Evolutionary conservation across 1,284 basidiomycete genomes (phyloP).

Genomic region (Cryptococcus sp.): DNA sequence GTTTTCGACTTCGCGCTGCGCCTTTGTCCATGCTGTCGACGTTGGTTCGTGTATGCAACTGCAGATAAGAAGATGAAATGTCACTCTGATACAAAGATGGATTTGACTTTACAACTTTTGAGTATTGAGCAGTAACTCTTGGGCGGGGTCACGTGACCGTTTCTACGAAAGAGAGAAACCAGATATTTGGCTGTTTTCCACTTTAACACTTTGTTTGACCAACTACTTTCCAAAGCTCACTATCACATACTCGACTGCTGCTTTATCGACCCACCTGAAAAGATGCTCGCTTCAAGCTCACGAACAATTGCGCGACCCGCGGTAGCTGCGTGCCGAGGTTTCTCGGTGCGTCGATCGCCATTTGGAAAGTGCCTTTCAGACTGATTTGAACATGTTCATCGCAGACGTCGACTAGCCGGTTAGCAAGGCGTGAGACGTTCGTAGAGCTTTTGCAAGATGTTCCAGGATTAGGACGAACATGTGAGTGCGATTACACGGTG

Average conservation of each 20-base stretch:
- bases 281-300: conserved; percentile 38
- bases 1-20: conserved; percentile 45
- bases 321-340: conserved; percentile 7
- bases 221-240: background rate
- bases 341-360: conserved; percentile 11
- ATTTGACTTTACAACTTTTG: too few relatives aligned
- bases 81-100: too few relatives aligned
- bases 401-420: conserved; percentile 24
- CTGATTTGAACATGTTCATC: background rate
- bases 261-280: background rate
- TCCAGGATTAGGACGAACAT: conserved; percentile 30
- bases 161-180: background rate
- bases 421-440: conserved; percentile 23
- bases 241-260: background rate
- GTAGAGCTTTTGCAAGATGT: conserved; percentile 43
- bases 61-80: too few relatives aligned
- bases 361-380: background rate
- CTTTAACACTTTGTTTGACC: background rate
- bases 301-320: conserved; percentile 20
- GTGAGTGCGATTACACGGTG: conserved; percentile 9
- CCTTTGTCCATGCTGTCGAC: conserved; percentile 42
- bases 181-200: background rate
- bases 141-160: conserved; percentile 8
- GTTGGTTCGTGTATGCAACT: too few relatives aligned
- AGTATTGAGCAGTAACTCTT: too few relatives aligned